These are phyloP conservation scores for Epichloe elymi DNA, from an alignment of 2,329 filamentous ascomycete species.

Conservation along the genomic window DNA sequence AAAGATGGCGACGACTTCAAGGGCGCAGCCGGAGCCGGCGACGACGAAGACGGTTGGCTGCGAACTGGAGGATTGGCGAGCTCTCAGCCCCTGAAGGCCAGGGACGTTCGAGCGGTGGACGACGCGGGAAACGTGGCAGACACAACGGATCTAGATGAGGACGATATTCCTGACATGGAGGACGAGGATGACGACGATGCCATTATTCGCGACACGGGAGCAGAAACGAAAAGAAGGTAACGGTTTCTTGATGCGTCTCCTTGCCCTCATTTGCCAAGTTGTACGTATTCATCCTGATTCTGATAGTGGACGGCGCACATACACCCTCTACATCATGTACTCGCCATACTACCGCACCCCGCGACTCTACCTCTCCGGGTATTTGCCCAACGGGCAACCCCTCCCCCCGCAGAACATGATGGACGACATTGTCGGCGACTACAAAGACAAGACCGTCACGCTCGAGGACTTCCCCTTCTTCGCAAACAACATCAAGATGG, in stretches of 20 bases:
- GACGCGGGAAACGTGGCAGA: conserved; percentile 79
- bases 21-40: conserved; percentile 30
- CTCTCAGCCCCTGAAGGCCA: conserved; percentile 61
- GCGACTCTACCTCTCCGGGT: conserved; percentile 87
- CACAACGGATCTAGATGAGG: conserved; percentile 52
- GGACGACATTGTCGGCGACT: conserved; percentile 92
- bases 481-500: conserved; percentile 85
- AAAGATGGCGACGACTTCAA: conserved; percentile 58
- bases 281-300: not conserved
- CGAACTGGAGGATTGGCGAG: conserved; percentile 69
- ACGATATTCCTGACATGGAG: conserved; percentile 96
- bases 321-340: conserved; percentile 97
- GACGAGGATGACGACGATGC: conserved; percentile 95
- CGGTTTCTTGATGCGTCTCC: conserved; percentile 3
- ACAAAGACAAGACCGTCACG: conserved; percentile 97
- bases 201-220: conserved; percentile 67
- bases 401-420: conserved; percentile 73
- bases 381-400: conserved; percentile 65
- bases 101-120: conserved; percentile 78
- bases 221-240: conserved; percentile 34
- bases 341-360: conserved; percentile 93
- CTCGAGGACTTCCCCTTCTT: conserved; percentile 96
- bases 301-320: conserved; percentile 75
- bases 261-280: not conserved
- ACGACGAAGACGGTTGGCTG: conserved; percentile 81